Evolutionary conservation across 805 yeast species (phyloP), one percentile per base, ranked within the genome.

Genomic region (Lachancea meyersii): DNA sequence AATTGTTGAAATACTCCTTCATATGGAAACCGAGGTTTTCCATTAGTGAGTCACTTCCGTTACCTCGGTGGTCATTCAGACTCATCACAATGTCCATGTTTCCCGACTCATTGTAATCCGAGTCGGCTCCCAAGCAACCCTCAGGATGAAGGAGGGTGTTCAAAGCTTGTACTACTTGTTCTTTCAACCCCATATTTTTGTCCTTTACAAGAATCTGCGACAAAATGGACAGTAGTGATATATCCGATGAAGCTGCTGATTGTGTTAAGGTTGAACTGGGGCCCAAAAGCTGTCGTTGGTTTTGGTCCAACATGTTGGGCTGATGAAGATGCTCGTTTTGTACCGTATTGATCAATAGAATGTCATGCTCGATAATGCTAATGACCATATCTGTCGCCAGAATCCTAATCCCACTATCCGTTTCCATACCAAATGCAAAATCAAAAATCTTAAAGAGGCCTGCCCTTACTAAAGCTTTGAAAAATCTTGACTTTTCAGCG

Each of bases 81-180:
- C 41, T 44, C 38, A 43, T 31, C 9, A 37, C 19, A 9, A 38
- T 31, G 22, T 45, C 48, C 31, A 41, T 26, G 23, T 36, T 31
- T 10, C 30, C 33, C 16, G 40, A n/a, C 32, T 47, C 49, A 11
- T 48, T 46, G 26, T 44, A 36, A n/a, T 50, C 52, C 8, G 49
- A 48, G 22, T 42, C 50, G 22, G 40, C 49, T 8, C 55, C 54
- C 19, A 58, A 36, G 36, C 60, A 61, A 5, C 64, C 65, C 32
- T 59, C 64, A 1, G 86, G 80, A 54, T 84, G 89, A 11, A 89
- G 67, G 26, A 89, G 62, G 1, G 80, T 78, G 56, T 80, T 80
- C 38, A 89, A 63, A 1, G 96, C 95, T 62, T 88, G 96, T 48
- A 76, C 79, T 0, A 89, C 83, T 60, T 88, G 96, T 5, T 84